These are phyloP conservation scores for Lodderomyces margitis DNA, from an alignment of 1,139 yeast species.

Conservation along the genomic window DNA sequence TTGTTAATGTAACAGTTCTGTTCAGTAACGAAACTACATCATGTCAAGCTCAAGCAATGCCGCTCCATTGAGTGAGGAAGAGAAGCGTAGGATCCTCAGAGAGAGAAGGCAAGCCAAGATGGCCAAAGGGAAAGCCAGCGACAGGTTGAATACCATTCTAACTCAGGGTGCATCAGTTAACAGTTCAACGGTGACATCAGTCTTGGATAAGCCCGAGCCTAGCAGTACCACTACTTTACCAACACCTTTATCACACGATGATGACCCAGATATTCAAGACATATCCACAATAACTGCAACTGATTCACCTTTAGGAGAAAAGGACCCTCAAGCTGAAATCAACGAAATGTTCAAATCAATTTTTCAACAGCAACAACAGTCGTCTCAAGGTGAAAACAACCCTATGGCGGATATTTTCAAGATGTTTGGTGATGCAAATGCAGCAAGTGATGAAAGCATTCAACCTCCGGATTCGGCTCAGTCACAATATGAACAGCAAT, in stretches of 20 bases:
- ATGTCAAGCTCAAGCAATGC: conserved; percentile 21
- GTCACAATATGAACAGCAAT: conserved; percentile 27
- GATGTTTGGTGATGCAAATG: conserved; percentile 20
- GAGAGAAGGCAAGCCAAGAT: conserved; percentile 73
- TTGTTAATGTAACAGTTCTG: neutral
- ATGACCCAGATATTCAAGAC: conserved; percentile 35
- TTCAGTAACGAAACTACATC: conserved; percentile 5
- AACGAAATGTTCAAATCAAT: conserved; percentile 37
- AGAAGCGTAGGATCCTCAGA: conserved; percentile 58
- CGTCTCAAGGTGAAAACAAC: conserved; percentile 11
- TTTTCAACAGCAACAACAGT: conserved; percentile 16
- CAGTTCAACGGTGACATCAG: conserved; percentile 29
- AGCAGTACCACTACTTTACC: conserved; percentile 6
- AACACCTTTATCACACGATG: conserved; percentile 18
- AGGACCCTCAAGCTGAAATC: conserved; percentile 20
- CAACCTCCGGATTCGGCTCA: conserved; percentile 8
- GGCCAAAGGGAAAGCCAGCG: conserved; percentile 54
- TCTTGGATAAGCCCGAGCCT: conserved; percentile 28
- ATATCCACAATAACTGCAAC: conserved; percentile 14
- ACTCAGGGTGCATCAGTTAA: conserved; percentile 43
- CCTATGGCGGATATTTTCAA: conserved; percentile 37
- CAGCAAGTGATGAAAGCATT: conserved; percentile 11
- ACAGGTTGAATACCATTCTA: conserved; percentile 50
- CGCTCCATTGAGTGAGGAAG: conserved; percentile 50
- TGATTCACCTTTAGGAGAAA: conserved; percentile 13